Conservation (phyloP, 2,329 filamentous ascomycete genomes). For the Ceratocystis huliohia region DNA sequence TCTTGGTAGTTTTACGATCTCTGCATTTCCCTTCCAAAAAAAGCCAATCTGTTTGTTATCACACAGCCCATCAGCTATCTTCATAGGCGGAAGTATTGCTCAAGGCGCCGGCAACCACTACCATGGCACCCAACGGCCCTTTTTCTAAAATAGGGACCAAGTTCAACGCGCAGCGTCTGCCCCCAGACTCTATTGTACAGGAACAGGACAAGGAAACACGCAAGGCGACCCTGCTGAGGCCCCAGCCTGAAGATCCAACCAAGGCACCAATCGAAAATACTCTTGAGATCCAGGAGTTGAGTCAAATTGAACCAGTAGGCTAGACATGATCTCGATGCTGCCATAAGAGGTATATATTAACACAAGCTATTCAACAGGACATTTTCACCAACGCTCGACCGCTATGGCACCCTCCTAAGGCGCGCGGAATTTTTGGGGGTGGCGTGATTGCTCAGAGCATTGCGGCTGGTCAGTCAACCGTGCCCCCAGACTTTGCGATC, state of each 20-base stretch:
- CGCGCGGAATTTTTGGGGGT: slow-evolving; percentile 86
- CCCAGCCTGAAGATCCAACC: slow-evolving; percentile 57
- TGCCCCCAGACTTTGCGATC: slow-evolving; percentile 64
- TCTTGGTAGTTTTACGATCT: too few species aligned
- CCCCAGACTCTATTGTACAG: background rate
- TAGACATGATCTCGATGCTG: background rate
- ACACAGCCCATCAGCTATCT: too few species aligned
- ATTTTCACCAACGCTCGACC: slow-evolving; percentile 91
- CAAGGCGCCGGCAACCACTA: background rate
- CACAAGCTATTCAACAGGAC: slow-evolving; percentile 39
- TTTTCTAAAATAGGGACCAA: slow-evolving; percentile 2
- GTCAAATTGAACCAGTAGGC: slow-evolving; percentile 57
- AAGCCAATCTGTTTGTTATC: too few species aligned
- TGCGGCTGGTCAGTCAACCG: slow-evolving; percentile 75
- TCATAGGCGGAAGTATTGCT: too few species aligned
- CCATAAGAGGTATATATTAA: background rate
- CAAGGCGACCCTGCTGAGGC: slow-evolving; percentile 42
- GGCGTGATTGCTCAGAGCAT: slow-evolving; percentile 87
- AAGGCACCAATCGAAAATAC: slow-evolving; percentile 80
- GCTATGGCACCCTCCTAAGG: slow-evolving; percentile 83
- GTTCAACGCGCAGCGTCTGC: background rate
- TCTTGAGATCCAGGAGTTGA: slow-evolving; percentile 70
- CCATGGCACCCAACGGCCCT: slow-evolving; percentile 12
- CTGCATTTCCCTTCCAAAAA: too few species aligned
- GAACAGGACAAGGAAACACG: slow-evolving; percentile 23